phyloP scores from a whole-genome alignment of 257 asterid genomes.

The Przewalskia tangutica region DNA sequence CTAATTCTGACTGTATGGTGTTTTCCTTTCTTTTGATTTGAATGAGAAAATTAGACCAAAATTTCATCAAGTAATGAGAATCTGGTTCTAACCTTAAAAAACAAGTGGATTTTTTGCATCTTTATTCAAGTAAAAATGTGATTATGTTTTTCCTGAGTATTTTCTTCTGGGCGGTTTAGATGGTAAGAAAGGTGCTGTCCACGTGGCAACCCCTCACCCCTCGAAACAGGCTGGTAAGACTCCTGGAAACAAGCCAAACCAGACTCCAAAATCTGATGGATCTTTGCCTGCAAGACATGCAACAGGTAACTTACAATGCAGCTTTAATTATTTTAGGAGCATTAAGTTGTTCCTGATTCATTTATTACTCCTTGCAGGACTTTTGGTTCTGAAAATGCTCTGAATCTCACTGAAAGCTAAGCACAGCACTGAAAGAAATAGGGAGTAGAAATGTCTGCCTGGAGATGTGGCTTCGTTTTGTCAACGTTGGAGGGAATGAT shows the following conservation, averaged over 20 bases:
- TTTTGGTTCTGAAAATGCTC: conserved; percentile 41
- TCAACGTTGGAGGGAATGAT: not conserved
- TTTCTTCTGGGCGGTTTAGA: conserved; percentile 25
- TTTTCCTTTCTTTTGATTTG: not conserved
- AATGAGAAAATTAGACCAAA: not conserved
- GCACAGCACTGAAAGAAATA: conserved; percentile 39
- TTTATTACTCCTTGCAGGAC: conserved; percentile 23
- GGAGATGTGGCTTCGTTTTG: not conserved
- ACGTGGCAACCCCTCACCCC: conserved; percentile 89
- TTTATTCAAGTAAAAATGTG: not conserved
- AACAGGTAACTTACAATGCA: conserved; percentile 19
- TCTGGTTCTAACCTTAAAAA: not conserved
- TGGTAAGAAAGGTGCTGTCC: conserved; percentile 61
- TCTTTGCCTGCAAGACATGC: conserved; percentile 56
- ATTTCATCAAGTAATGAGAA: no score
- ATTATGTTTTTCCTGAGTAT: not conserved
- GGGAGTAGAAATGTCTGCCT: not conserved
- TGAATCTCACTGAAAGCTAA: conserved; percentile 64
- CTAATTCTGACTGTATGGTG: not conserved
- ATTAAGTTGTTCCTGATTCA: not conserved
- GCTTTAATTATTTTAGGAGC: not conserved
- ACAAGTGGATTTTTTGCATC: not conserved
- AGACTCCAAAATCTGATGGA: conserved; percentile 53
- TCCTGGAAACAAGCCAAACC: conserved; percentile 47
- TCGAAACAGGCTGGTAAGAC: conserved; percentile 64